phyloP scores from a whole-genome alignment of 2,329 filamentous ascomycete species.

The Zalaria sp. region DNA sequence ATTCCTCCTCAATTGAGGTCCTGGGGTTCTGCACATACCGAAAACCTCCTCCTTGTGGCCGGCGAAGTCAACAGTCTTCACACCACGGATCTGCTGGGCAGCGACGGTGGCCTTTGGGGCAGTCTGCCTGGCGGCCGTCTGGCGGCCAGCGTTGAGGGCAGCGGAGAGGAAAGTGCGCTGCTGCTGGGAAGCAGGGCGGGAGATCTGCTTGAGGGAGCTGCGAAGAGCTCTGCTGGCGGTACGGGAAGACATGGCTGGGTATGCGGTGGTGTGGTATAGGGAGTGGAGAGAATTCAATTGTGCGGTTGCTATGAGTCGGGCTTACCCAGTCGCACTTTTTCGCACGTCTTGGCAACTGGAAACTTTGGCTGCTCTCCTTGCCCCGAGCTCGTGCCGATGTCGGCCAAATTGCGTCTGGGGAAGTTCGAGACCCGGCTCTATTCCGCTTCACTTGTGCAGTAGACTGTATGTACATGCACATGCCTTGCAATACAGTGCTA shows the following conservation, averaged over 20 bases:
- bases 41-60: conserved; percentile 90
- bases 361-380: too few relatives aligned
- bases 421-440: background rate
- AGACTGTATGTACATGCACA: too few relatives aligned
- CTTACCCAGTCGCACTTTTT: background rate
- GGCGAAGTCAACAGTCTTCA: conserved; percentile 99
- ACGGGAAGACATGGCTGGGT: conserved; percentile 56
- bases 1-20: background rate
- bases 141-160: conserved; percentile 34
- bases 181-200: conserved; percentile 32
- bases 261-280: conserved; percentile 1
- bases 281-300: background rate
- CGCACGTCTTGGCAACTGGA: background rate
- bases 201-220: conserved; percentile 41
- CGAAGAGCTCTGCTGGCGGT: conserved; percentile 51
- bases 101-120: conserved; percentile 30
- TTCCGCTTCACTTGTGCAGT: too few relatives aligned
- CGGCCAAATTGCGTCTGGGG: background rate
- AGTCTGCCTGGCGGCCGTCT: conserved; percentile 24
- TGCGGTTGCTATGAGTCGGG: background rate
- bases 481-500: too few relatives aligned
- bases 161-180: conserved; percentile 46
- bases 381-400: background rate
- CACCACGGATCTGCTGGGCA: conserved; percentile 60
- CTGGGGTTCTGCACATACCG: conserved; percentile 39